Base-by-base conservation (phyloP, 768 basidiomycete species). In the Leccinum subgranulosum region DNA sequence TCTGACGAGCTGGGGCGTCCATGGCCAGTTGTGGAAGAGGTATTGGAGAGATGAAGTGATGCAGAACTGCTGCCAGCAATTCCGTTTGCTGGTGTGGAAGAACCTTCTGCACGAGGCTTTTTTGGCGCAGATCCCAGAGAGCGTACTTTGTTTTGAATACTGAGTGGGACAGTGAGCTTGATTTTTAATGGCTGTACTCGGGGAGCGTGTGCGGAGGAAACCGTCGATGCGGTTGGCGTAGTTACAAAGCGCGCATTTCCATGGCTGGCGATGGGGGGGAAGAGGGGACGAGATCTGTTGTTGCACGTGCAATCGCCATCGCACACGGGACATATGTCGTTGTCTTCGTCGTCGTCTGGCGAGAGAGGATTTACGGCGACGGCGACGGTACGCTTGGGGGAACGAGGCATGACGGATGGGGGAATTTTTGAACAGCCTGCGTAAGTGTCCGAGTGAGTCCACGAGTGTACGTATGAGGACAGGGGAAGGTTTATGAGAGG, bases 241-340 rank as follows among this genome's bases (percentile, higher is more conserved):
- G 69, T 58, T 57, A 73, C 71, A 69, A 74, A 73, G 56, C 69
- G 73, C 62, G 71, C 72, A 73, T 62, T 63, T 73, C 76, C 77
- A 59, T 63, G 57, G 59, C 50, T 48, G 47, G 56, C 61, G 55
- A 60, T 66, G 62, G 69, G 75, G 58, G 68, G 72, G 52, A 70
- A 58, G 54, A 70, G 67, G 46, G 68, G 58, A 58, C 64, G 68
- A 54, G 75, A 69, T 64, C 73, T 77, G 77, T 80, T 84, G 71
- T 73, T 58, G 79, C 90, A 92, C 29, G 88, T 92, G 78, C 90
- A 93, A 69, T 90, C 86, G 68, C 88, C 86, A 79, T 92, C 91
- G 88, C 90, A 93, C 62, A 92, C 89, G 8, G 90, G 90, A 73
- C 90, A 93, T 56, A 92, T 90, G 71, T 91, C 87, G 83, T 84